Conservation (phyloP, 148 eudicot genomes). For the Persicaria tinctoria region DNA sequence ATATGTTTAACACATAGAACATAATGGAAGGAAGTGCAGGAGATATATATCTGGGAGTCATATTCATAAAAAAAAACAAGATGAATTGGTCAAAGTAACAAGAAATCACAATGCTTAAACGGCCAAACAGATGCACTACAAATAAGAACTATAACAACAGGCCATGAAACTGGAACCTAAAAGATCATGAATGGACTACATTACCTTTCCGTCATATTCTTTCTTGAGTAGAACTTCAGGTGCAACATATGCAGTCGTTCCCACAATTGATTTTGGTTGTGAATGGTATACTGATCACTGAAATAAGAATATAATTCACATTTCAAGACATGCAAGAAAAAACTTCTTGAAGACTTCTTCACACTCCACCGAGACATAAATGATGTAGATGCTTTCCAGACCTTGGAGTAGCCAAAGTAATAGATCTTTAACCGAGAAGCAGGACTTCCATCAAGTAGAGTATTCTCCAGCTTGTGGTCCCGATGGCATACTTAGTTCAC, state of each 20-base stretch:
- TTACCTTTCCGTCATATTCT: constrained; percentile 96
- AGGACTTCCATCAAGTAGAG: constrained; percentile 48
- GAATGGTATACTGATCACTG: constrained; percentile 93
- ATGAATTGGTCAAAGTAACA: background rate
- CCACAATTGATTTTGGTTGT: constrained; percentile 93
- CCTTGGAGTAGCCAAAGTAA: constrained; percentile 51
- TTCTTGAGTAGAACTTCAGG: constrained; percentile 77
- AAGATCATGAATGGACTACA: background rate
- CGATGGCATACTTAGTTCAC: constrained; percentile 47
- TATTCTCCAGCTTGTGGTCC: constrained; percentile 39
- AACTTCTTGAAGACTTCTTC: background rate
- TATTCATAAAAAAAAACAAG: background rate
- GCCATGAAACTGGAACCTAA: background rate
- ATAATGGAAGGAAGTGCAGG: background rate
- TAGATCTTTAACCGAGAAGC: constrained; percentile 45
- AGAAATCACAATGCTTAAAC: background rate
- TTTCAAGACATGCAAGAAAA: background rate
- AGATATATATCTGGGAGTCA: background rate
- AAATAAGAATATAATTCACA: constrained; percentile 5
- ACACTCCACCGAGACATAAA: background rate
- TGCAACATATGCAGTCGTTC: constrained; percentile 94
- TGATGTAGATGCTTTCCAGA: background rate
- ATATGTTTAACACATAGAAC: background rate
- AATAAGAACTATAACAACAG: background rate
- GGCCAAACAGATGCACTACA: background rate